Evolutionary conservation across 345 rosid genomes (phyloP).

Genomic region (Salix arbutifolia): DNA sequence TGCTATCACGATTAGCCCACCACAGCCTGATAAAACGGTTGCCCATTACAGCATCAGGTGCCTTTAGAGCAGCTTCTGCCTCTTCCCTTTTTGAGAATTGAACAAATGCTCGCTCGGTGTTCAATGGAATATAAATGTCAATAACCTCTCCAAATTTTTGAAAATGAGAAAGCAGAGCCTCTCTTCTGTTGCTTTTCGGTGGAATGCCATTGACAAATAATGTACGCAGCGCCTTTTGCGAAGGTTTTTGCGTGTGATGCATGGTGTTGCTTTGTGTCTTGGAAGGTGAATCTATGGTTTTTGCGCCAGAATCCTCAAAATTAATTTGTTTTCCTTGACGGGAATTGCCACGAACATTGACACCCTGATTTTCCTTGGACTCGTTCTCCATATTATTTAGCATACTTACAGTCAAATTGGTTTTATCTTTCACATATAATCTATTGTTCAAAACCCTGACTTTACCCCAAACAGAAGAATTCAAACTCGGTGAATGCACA

Average conservation of each 20-base stretch:
- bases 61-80: slow-evolving; percentile 88
- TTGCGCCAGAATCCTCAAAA: slow-evolving; percentile 37
- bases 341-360: slow-evolving; percentile 32
- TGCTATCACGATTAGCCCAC: slow-evolving; percentile 98
- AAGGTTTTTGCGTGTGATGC: slow-evolving; percentile 46
- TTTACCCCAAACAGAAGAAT: slow-evolving; percentile 72
- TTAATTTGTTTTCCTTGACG: slow-evolving; percentile 47
- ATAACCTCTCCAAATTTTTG: slow-evolving; percentile 83
- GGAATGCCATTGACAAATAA: slow-evolving; percentile 87
- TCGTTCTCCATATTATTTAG: slow-evolving; percentile 51
- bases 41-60: slow-evolving; percentile 99
- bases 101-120: slow-evolving; percentile 84
- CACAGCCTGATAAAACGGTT: slow-evolving; percentile 93
- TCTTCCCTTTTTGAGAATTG: slow-evolving; percentile 93
- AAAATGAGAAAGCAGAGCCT: slow-evolving; percentile 86
- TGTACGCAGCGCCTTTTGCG: slow-evolving; percentile 81
- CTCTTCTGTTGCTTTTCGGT: slow-evolving; percentile 66
- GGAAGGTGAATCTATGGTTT: slow-evolving; percentile 33
- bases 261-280: slow-evolving; percentile 40
- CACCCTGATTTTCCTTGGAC: slow-evolving; percentile 43
- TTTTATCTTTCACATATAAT: slow-evolving; percentile 53
- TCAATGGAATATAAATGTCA: slow-evolving; percentile 76
- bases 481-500: slow-evolving; percentile 40
- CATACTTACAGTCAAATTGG: slow-evolving; percentile 34
- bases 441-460: slow-evolving; percentile 44